Base-by-base conservation (phyloP, 768 basidiomycete species). In the Ramaria rubella region DNA sequence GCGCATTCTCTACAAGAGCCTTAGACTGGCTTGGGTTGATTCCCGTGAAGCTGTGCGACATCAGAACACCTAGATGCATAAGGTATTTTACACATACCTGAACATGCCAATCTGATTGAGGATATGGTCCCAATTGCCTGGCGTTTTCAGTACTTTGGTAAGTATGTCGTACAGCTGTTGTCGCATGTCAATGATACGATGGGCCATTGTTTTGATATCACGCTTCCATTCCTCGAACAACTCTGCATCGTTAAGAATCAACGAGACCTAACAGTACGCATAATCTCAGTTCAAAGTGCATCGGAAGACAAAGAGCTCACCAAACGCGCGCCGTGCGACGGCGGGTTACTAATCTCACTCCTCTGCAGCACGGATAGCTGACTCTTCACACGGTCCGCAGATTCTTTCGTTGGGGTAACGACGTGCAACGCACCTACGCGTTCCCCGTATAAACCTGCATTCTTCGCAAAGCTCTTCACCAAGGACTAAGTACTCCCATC, bases 61-160 rank as follows among this genome's bases (percentile, higher is more conserved):
- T 67, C 64, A 58, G 60, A 63, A 19, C 30, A 36, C 48, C 3
- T 4, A 17, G 30, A 7, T 34, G 33, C 51, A 56, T 7, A 27
- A n/a, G 45, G 29, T 49, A 62, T 23, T 40, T 36, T n/a, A 55
- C 48, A 65, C 77, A 59, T 68, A 92, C 84, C 89, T 92, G 79
- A 94, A 96, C 94, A 95, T 96, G 56, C 94, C 95, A 71, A 98
- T 98, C 77, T 98, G 96, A 52, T 83, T 81, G 63, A 87, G 75
- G 65, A 99, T 95, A 72, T 98, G 95, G n/a, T 86, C 82, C 96
- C 96, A 99, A 65, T 82, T 83, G 5, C 94, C 92, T 3, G 94
- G 94, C 50, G 91, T 94, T 66, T 87, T 80, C 61, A 92, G 70
- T 68, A 87, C 85, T 60, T 90, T 77, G 19, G 81, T 87, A 67